A percentile compares a stretch with the other conserved stretches of the same genome.
Conservation (phyloP, 2,329 filamentous ascomycete species). For the Aureobasidium pullulans region DNA sequence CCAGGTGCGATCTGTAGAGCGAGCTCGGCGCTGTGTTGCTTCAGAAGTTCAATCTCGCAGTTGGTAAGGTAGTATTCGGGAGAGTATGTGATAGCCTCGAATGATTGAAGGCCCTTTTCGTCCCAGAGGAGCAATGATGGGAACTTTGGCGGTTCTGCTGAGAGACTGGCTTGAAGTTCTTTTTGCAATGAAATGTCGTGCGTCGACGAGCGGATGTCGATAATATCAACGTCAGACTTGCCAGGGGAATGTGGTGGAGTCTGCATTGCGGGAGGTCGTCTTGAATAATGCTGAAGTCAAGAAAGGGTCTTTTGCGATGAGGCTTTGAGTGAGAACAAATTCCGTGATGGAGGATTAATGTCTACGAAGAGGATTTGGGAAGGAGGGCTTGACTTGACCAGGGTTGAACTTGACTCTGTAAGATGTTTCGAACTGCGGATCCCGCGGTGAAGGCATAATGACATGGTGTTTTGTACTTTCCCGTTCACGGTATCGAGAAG, state of each 20-base stretch:
- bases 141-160: neutral
- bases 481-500: neutral
- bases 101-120: neutral
- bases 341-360: neutral
- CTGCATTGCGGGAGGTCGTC: neutral
- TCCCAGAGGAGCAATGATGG: conserved; percentile 3
- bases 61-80: conserved; percentile 4
- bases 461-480: neutral
- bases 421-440: neutral
- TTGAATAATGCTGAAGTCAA: neutral
- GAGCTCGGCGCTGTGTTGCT: neutral
- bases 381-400: neutral
- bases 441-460: neutral
- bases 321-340: too few species aligned
- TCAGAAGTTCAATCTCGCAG: neutral
- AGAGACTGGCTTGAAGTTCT: neutral
- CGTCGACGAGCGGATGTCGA: neutral
- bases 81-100: neutral
- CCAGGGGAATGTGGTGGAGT: neutral
- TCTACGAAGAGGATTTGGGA: neutral
- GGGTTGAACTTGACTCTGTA: neutral
- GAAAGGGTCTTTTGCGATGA: neutral
- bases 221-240: neutral
- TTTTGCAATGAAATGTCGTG: neutral
- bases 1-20: neutral